A percentile compares a stretch with the other conserved stretches of the same genome.
phyloP scores from a whole-genome alignment of 495 filamentous ascomycete species.

The Neurospora sp. region DNA sequence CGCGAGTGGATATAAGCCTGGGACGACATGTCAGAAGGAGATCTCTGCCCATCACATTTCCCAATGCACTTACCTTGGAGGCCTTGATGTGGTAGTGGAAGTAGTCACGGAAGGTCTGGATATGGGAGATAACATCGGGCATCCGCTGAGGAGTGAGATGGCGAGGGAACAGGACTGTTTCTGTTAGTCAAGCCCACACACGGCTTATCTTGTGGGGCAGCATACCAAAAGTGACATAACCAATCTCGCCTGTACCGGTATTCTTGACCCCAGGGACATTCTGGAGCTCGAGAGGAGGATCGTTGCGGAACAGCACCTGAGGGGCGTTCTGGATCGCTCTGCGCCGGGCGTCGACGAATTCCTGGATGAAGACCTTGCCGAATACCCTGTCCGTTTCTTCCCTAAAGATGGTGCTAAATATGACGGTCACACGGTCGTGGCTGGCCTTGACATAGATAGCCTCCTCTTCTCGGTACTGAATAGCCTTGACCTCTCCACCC shows the following conservation, averaged over 20 bases:
- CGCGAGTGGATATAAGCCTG: slow-evolving; percentile 95
- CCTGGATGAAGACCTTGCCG: slow-evolving; percentile 87
- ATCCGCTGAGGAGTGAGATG: slow-evolving; percentile 84
- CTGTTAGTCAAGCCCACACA: slow-evolving; percentile 8
- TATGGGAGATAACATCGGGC: slow-evolving; percentile 92
- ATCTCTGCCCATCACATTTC: neutral
- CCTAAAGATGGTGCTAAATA: slow-evolving; percentile 95
- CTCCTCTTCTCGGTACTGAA: slow-evolving; percentile 96
- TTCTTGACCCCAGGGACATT: slow-evolving; percentile 72
- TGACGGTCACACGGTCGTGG: slow-evolving; percentile 93
- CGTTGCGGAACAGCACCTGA: slow-evolving; percentile 93
- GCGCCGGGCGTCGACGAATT: slow-evolving; percentile 92
- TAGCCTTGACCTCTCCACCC: slow-evolving; percentile 87
- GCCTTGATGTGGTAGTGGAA: slow-evolving; percentile 99
- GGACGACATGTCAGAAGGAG: neutral
- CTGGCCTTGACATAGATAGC: slow-evolving; percentile 99
- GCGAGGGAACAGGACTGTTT: slow-evolving; percentile 85
- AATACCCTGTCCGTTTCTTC: slow-evolving; percentile 97
- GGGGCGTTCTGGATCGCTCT: slow-evolving; percentile 96
- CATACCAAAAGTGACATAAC: slow-evolving; percentile 95
- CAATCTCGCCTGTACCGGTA: slow-evolving; percentile 67
- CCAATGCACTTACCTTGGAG: slow-evolving; percentile 41
- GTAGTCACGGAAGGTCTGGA: slow-evolving; percentile 99
- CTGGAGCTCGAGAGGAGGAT: slow-evolving; percentile 85
- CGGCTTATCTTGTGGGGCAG: neutral